phyloP scores from a whole-genome alignment of 2,329 filamentous ascomycete genomes.

The Venturia asperata region DNA sequence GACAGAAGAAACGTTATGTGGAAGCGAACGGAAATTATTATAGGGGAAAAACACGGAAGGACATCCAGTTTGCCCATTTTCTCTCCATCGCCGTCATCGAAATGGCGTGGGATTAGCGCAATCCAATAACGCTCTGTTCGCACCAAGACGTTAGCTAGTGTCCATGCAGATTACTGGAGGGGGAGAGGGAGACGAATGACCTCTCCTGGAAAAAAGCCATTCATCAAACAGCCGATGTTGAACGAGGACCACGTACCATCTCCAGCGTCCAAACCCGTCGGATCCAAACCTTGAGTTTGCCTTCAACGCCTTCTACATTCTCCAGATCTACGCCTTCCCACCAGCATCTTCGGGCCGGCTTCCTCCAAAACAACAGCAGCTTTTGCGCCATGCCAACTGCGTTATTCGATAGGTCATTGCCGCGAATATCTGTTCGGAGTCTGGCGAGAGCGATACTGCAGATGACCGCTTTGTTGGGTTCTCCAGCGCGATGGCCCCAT shows the following conservation, averaged over 20 bases:
- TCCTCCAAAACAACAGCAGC: constrained; percentile 93
- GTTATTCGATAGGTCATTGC: constrained; percentile 64
- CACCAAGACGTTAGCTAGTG: constrained; percentile 24
- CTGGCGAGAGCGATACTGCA: constrained; percentile 92
- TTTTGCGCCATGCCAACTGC: constrained; percentile 98
- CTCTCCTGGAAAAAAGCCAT: not conserved
- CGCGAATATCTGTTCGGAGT: constrained; percentile 79
- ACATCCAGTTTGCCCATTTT: constrained; percentile 5
- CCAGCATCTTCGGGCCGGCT: constrained; percentile 93
- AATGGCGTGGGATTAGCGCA: constrained; percentile 48
- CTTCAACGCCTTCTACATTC: constrained; percentile 81
- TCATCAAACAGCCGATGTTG: constrained; percentile 15
- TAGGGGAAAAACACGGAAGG: not conserved
- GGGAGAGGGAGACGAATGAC: not conserved
- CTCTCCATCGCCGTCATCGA: not conserved
- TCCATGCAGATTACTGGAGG: constrained; percentile 22
- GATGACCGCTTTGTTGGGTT: constrained; percentile 97
- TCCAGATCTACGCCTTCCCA: constrained; percentile 96
- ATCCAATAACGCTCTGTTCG: constrained; percentile 64
- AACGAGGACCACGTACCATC: constrained; percentile 51
- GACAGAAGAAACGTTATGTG: not conserved
- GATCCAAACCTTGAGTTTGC: constrained; percentile 96
- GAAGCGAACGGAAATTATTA: not conserved
- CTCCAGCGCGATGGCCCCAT: constrained; percentile 95
- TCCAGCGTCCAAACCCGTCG: constrained; percentile 96